Evolutionary conservation across 768 basidiomycete genomes (phyloP).

Genomic region (Xerocomellus amylosporus): DNA sequence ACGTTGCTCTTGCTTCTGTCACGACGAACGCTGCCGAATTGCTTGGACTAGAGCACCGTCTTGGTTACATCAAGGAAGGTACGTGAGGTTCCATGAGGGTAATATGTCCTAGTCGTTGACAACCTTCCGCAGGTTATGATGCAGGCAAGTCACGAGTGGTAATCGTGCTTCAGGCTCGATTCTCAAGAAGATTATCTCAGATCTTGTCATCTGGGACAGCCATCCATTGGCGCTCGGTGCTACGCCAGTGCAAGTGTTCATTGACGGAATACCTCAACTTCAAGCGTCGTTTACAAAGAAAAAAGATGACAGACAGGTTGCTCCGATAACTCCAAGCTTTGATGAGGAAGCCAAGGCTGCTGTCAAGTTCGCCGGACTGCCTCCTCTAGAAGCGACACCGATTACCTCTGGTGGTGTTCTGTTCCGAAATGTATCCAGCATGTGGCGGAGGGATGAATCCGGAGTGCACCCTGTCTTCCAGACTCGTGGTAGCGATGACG

Average conservation of each 20-base stretch:
- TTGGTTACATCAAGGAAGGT: slow-evolving; percentile 74
- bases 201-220: slow-evolving; percentile 63
- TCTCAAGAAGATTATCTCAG: slow-evolving; percentile 24
- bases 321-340: slow-evolving; percentile 56
- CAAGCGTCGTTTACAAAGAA: slow-evolving; percentile 40
- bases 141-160: slow-evolving; percentile 38
- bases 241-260: slow-evolving; percentile 76
- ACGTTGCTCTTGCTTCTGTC: slow-evolving; percentile 70
- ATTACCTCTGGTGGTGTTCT: slow-evolving; percentile 38
- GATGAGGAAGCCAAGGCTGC: slow-evolving; percentile 57
- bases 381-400: slow-evolving; percentile 51
- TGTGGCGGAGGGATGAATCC: slow-evolving; percentile 25
- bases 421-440: slow-evolving; percentile 52
- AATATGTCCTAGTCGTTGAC: slow-evolving; percentile 1
- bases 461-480: slow-evolving; percentile 22
- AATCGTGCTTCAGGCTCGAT: background rate
- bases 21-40: slow-evolving; percentile 69
- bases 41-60: slow-evolving; percentile 75
- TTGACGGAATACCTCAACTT: slow-evolving; percentile 77
- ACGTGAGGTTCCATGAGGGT: background rate
- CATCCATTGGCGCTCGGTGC: slow-evolving; percentile 79
- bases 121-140: slow-evolving; percentile 53
- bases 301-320: slow-evolving; percentile 45
- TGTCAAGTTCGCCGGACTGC: slow-evolving; percentile 63
- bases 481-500: slow-evolving; percentile 7